These are phyloP conservation scores for Kwoniella dejecticola DNA, from an alignment of 768 basidiomycete species.

Conservation along the genomic window DNA sequence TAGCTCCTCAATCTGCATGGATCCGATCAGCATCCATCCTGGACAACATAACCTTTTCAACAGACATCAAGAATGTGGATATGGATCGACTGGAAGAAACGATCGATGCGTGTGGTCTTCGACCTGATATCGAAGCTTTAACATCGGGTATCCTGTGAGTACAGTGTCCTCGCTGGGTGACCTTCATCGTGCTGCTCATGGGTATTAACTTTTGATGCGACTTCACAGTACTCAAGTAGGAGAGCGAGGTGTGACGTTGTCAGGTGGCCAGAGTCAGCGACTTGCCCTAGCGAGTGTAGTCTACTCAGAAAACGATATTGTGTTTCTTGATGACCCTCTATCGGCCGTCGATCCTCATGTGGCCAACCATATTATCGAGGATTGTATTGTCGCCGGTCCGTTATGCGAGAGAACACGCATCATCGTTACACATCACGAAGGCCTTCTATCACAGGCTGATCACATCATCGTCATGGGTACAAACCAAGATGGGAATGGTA, in stretches of 20 bases:
- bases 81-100: conserved; percentile 21
- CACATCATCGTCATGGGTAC: conserved; percentile 52
- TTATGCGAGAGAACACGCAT: conserved; percentile 65
- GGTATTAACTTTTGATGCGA: background rate
- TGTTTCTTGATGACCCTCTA: conserved; percentile 59
- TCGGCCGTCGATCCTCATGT: conserved; percentile 79
- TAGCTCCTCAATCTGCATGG: conserved; percentile 54
- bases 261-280: conserved; percentile 53
- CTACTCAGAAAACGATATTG: conserved; percentile 42
- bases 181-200: conserved; percentile 17
- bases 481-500: conserved; percentile 30
- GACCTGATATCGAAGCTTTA: conserved; percentile 32
- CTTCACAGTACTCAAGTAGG: conserved; percentile 67
- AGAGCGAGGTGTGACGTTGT: conserved; percentile 65
- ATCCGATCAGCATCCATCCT: conserved; percentile 50
- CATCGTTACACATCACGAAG: conserved; percentile 60
- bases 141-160: background rate
- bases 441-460: conserved; percentile 50
- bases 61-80: conserved; percentile 27
- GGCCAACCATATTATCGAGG: conserved; percentile 66
- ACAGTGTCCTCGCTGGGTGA: conserved; percentile 36
- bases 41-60: conserved; percentile 52
- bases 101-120: conserved; percentile 50
- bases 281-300: conserved; percentile 49
- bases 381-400: conserved; percentile 59